A percentile compares a stretch with the other conserved stretches of the same genome.
phyloP scores from a whole-genome alignment of 2,329 filamentous ascomycete genomes.

The Sporothrix mexicana region DNA sequence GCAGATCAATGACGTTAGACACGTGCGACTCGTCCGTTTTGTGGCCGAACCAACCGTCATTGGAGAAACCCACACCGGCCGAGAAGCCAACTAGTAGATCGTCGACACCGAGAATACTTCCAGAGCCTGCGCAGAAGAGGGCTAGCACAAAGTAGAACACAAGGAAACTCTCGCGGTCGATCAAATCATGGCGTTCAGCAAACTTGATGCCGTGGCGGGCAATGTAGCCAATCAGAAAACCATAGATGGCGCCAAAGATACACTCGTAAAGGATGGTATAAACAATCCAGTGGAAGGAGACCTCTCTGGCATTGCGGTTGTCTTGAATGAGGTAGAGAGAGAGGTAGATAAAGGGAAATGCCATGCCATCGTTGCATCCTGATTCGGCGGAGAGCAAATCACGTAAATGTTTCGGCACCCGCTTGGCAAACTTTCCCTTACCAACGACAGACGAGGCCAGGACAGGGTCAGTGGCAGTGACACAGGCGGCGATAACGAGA shows the following conservation, averaged over 20 bases:
- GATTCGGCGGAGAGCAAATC: constrained; percentile 95
- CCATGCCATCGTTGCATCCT: constrained; percentile 99
- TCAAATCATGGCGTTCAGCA: constrained; percentile 82
- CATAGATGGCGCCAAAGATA: constrained; percentile 87
- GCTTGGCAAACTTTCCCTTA: constrained; percentile 98
- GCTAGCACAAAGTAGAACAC: constrained; percentile 98
- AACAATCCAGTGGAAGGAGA: constrained; percentile 86
- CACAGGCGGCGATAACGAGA: constrained; percentile 85
- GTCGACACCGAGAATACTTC: constrained; percentile 88
- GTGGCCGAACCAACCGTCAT: constrained; percentile 97
- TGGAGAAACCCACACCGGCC: constrained; percentile 97
- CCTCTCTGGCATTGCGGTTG: constrained; percentile 68
- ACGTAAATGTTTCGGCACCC: constrained; percentile 95
- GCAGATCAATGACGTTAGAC: constrained; percentile 96
- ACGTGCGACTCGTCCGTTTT: constrained; percentile 99
- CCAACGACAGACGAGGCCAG: constrained; percentile 96
- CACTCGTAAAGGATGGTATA: constrained; percentile 94
- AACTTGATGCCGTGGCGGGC: constrained; percentile 89
- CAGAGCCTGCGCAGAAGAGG: constrained; percentile 92
- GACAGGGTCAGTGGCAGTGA: constrained; percentile 96
- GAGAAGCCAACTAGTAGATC: constrained; percentile 94
- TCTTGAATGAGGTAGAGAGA: constrained; percentile 89
- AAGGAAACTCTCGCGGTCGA: constrained; percentile 95
- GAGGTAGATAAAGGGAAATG: constrained; percentile 96
- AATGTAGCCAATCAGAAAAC: constrained; percentile 85